Percentiles rank a stretch among this genome's conserved stretches.
Conservation (phyloP, 2,329 filamentous ascomycete genomes). For the Dactylellina cionopaga region DNA sequence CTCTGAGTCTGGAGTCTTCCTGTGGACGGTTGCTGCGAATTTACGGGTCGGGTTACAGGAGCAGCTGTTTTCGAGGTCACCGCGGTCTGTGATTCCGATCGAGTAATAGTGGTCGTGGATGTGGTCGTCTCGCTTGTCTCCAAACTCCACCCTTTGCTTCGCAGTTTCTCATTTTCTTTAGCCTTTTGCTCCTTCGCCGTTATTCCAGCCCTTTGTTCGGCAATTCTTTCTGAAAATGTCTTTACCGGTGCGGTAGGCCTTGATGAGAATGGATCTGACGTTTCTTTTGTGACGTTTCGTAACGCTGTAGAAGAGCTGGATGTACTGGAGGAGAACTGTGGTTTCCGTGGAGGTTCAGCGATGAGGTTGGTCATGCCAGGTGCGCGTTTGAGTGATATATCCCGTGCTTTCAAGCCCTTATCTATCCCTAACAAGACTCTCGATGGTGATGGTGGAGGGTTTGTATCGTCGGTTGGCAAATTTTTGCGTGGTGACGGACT, state of each 20-base stretch:
- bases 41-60: conserved; percentile 6
- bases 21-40: background rate
- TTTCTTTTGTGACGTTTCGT: conserved; percentile 28
- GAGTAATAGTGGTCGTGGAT: background rate
- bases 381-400: conserved; percentile 84
- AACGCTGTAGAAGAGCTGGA: conserved; percentile 33
- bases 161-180: conserved; percentile 66
- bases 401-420: conserved; percentile 80
- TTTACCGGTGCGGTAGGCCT: conserved; percentile 60
- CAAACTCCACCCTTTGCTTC: conserved; percentile 70
- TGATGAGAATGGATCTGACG: conserved; percentile 26
- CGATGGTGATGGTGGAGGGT: conserved; percentile 73
- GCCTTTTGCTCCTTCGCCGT: conserved; percentile 65
- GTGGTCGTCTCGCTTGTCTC: conserved; percentile 62
- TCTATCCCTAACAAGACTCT: conserved; percentile 86
- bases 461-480: conserved; percentile 59
- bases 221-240: conserved; percentile 86
- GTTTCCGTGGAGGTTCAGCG: conserved; percentile 38
- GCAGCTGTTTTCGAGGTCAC: conserved; percentile 39
- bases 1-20: conserved; percentile 54
- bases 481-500: conserved; percentile 73
- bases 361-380: conserved; percentile 59
- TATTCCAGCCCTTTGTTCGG: conserved; percentile 73
- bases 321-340: conserved; percentile 43
- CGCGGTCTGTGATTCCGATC: conserved; percentile 54